Conservation (phyloP, 208 protist species). For the Trypanosoma mega region DNA sequence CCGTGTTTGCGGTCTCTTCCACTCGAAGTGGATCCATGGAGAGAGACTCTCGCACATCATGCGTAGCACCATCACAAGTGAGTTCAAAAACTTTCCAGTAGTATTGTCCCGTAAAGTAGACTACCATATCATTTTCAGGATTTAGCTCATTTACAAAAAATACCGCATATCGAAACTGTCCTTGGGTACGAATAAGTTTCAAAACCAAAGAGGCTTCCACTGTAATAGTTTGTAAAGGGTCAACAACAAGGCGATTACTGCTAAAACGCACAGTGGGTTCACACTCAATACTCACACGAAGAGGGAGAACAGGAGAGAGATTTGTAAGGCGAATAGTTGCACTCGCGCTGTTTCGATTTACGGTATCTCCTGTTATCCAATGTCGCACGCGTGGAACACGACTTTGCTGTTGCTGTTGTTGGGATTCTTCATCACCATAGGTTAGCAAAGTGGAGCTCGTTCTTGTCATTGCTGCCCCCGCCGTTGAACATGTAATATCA, state of each 20-base stretch:
- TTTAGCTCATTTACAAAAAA: constrained; percentile 88
- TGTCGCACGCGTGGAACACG: too few relatives aligned
- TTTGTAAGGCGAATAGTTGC: constrained; percentile 53
- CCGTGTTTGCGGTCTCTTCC: constrained; percentile 23
- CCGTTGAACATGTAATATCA: too few relatives aligned
- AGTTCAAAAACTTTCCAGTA: constrained; percentile 86
- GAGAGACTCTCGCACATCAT: constrained; percentile 45
- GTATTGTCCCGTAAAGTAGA: constrained; percentile 71
- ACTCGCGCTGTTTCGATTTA: constrained; percentile 16
- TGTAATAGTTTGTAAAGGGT: constrained; percentile 43
- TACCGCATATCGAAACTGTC: constrained; percentile 69
- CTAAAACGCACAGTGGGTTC: constrained; percentile 69
- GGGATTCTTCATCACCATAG: too few relatives aligned
- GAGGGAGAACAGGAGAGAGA: constrained; percentile 60
- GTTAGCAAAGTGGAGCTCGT: too few relatives aligned
- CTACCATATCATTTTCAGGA: constrained; percentile 86
- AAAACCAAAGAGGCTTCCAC: constrained; percentile 64
- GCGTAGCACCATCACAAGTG: constrained; percentile 41
- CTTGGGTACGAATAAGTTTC: constrained; percentile 64
- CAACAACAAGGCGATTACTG: constrained; percentile 51
- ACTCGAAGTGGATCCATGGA: constrained; percentile 60
- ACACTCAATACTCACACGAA: constrained; percentile 75
- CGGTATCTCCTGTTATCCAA: constrained; percentile 17
- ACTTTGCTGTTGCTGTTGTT: too few relatives aligned
- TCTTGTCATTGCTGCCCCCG: too few relatives aligned